phyloP scores from a whole-genome alignment of 1,284 basidiomycete species.

The Rhodofomes roseus region DNA sequence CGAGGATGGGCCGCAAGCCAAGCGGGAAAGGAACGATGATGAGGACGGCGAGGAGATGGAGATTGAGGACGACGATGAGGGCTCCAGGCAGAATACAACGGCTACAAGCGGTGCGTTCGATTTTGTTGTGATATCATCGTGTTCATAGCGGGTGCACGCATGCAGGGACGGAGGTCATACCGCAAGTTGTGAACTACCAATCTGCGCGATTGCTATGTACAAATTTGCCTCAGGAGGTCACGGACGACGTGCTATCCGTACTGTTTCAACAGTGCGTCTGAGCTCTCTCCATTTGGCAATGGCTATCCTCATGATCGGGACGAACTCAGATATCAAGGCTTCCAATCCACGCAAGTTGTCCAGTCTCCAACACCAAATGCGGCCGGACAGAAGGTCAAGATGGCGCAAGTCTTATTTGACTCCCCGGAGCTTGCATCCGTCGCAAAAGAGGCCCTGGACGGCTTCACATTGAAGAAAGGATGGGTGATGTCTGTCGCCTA shows the following conservation, averaged over 20 bases:
- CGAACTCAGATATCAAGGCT: conserved; percentile 65
- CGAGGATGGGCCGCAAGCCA: conserved; percentile 52
- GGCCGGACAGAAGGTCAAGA: conserved; percentile 59
- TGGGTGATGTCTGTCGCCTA: conserved; percentile 78
- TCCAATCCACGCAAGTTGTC: conserved; percentile 64
- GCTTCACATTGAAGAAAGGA: conserved; percentile 77
- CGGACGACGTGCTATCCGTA: conserved; percentile 75
- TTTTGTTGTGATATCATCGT: conserved; percentile 14
- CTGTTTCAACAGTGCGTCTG: conserved; percentile 80
- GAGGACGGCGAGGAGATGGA: conserved; percentile 82
- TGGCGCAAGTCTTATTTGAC: conserved; percentile 77
- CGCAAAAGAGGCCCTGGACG: conserved; percentile 76
- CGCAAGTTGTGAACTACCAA: conserved; percentile 51
- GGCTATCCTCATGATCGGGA: not conserved
- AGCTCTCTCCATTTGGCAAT: conserved; percentile 1
- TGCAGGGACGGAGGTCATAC: conserved; percentile 36
- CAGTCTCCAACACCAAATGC: conserved; percentile 63
- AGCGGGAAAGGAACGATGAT: conserved; percentile 61
- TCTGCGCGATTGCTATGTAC: conserved; percentile 70
- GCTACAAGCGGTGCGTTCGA: conserved; percentile 13
- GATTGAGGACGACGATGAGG: conserved; percentile 77
- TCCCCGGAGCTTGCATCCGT: conserved; percentile 64
- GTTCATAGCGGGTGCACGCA: conserved; percentile 6
- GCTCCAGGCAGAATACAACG: conserved; percentile 17
- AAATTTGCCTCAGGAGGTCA: conserved; percentile 79